Evolutionary conservation across 2,329 filamentous ascomycete genomes (phyloP).

Genomic region (Pezicula rhizophila): DNA sequence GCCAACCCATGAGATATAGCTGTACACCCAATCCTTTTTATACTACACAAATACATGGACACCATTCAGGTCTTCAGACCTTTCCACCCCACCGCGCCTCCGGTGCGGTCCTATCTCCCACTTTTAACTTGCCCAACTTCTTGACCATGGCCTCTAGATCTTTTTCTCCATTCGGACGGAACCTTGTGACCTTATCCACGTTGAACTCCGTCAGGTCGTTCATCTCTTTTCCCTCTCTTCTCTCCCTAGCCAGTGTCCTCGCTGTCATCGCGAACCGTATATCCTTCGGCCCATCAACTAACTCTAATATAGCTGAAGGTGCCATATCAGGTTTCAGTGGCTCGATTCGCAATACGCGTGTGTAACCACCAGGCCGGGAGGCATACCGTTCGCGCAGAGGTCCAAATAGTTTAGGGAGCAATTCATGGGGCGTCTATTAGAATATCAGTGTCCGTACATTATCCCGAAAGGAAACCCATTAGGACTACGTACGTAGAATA

Average conservation of each 20-base stretch:
- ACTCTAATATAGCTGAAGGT: conserved; percentile 81
- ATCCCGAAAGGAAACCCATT: not conserved
- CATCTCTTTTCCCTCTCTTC: conserved; percentile 47
- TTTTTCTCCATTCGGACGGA: conserved; percentile 58
- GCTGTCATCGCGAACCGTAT: conserved; percentile 94
- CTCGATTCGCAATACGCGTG: conserved; percentile 86
- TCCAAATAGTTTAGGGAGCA: conserved; percentile 84
- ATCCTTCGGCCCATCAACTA: conserved; percentile 91
- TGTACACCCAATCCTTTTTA: conserved; percentile 1
- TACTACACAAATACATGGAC: not conserved
- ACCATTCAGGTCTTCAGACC: conserved; percentile 3
- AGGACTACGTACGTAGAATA: conserved; percentile 68
- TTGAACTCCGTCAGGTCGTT: conserved; percentile 73
- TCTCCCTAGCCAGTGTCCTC: conserved; percentile 66
- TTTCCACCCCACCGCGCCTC: conserved; percentile 27
- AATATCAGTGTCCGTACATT: not conserved
- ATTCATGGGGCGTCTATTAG: conserved; percentile 55
- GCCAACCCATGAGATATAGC: conserved; percentile 1
- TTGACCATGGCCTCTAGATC: conserved; percentile 62
- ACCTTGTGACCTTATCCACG: conserved; percentile 75
- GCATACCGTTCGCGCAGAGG: conserved; percentile 74
- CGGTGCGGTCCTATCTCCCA: conserved; percentile 25
- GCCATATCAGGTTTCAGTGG: conserved; percentile 83
- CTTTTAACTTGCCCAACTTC: conserved; percentile 30
- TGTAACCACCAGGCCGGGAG: conserved; percentile 82